phyloP scores from a whole-genome alignment of 768 basidiomycete genomes.

The Russula emetica region DNA sequence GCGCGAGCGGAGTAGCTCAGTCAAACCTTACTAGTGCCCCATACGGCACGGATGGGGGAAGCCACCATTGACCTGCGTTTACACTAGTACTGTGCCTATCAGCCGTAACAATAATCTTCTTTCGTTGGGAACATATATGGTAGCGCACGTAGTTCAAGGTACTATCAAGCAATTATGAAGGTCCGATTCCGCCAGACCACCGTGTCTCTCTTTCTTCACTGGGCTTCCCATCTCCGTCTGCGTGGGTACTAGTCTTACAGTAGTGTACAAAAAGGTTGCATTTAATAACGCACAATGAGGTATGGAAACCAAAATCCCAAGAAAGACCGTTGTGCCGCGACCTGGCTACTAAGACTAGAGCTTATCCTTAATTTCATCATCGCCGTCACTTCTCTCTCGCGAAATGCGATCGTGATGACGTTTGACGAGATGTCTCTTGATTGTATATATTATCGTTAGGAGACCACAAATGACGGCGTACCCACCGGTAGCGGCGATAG shows the following conservation, averaged over 20 bases:
- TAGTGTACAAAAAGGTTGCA: neutral
- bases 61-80: too few species aligned
- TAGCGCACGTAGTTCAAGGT: too few species aligned
- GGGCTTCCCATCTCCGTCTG: neutral
- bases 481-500: slow-evolving; percentile 16
- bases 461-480: slow-evolving; percentile 3
- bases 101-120: too few species aligned
- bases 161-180: too few species aligned
- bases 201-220: neutral
- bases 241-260: neutral
- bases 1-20: too few species aligned
- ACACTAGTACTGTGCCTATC: too few species aligned
- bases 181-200: neutral
- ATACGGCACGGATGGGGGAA: too few species aligned
- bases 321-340: neutral
- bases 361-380: neutral
- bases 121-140: too few species aligned
- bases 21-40: too few species aligned
- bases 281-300: neutral
- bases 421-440: slow-evolving; percentile 1
- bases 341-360: neutral
- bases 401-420: neutral
- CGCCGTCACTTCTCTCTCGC: neutral
- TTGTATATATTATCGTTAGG: slow-evolving; percentile 1
- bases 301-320: neutral